Conservation (phyloP, 148 eudicot species). For the Gaultheria prostrata region DNA sequence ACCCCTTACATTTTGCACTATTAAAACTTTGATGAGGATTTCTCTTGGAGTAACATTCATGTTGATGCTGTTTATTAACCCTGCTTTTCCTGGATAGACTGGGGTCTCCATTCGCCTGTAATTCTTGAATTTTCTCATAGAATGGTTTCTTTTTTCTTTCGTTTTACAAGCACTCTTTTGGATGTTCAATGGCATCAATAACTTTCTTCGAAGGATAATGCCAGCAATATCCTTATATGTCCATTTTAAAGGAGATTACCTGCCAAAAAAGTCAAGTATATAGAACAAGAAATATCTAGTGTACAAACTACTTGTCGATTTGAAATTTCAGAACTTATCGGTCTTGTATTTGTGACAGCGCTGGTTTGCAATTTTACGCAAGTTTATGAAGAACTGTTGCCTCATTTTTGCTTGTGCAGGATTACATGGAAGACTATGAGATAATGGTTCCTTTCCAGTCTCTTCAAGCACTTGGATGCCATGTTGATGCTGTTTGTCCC, state of each 20-base stretch:
- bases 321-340: neutral
- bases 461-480: slow-evolving; percentile 93
- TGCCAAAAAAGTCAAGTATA: neutral
- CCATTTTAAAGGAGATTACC: neutral
- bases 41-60: too few species aligned
- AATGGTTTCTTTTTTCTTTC: too few species aligned
- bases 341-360: neutral
- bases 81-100: too few species aligned
- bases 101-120: too few species aligned
- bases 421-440: slow-evolving; percentile 98
- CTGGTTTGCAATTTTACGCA: neutral
- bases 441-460: slow-evolving; percentile 93
- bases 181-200: too few species aligned
- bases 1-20: too few species aligned
- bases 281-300: neutral
- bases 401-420: slow-evolving; percentile 39
- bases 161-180: too few species aligned
- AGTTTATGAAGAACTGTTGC: neutral
- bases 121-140: too few species aligned
- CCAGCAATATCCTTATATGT: too few species aligned
- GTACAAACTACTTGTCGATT: neutral
- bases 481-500: slow-evolving; percentile 94
- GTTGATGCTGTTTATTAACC: too few species aligned
- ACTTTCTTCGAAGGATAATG: too few species aligned
- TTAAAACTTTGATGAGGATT: too few species aligned